phyloP scores from a whole-genome alignment of 1,139 yeast species.

The Tardiomyces digboiensis region DNA sequence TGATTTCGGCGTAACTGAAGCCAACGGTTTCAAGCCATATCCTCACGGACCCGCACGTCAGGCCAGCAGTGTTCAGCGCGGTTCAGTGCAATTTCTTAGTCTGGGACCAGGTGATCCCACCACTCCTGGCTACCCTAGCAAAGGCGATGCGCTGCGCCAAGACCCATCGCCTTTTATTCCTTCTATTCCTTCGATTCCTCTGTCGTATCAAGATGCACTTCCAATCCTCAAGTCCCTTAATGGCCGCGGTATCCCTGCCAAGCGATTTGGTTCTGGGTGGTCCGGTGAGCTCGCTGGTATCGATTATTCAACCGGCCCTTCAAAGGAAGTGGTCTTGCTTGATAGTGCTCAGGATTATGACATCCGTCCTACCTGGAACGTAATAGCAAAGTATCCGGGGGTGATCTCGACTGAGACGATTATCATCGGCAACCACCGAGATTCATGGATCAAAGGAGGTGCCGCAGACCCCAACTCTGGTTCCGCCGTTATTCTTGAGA shows the following conservation, averaged over 20 bases:
- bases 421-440: slow-evolving; percentile 60
- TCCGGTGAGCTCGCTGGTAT: slow-evolving; percentile 37
- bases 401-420: slow-evolving; percentile 36
- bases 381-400: slow-evolving; percentile 49
- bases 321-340: slow-evolving; percentile 40
- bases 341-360: slow-evolving; percentile 49
- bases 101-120: slow-evolving; percentile 84
- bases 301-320: slow-evolving; percentile 56
- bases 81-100: slow-evolving; percentile 73
- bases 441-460: slow-evolving; percentile 66
- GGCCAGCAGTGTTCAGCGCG: slow-evolving; percentile 69
- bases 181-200: slow-evolving; percentile 52
- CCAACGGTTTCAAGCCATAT: slow-evolving; percentile 46
- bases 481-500: slow-evolving; percentile 47
- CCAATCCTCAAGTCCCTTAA: slow-evolving; percentile 46
- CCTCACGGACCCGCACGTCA: slow-evolving; percentile 65
- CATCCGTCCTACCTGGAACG: slow-evolving; percentile 49
- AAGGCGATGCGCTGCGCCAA: slow-evolving; percentile 35
- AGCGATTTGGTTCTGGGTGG: slow-evolving; percentile 33
- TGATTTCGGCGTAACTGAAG: slow-evolving; percentile 40
- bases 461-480: slow-evolving; percentile 70
- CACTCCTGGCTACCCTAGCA: slow-evolving; percentile 74
- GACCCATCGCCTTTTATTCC: slow-evolving; percentile 46
- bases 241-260: slow-evolving; percentile 38
- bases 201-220: slow-evolving; percentile 45